Evolutionary conservation across 202 grass and related monocot species (phyloP).

Genomic region (Saccharum hybrid): DNA sequence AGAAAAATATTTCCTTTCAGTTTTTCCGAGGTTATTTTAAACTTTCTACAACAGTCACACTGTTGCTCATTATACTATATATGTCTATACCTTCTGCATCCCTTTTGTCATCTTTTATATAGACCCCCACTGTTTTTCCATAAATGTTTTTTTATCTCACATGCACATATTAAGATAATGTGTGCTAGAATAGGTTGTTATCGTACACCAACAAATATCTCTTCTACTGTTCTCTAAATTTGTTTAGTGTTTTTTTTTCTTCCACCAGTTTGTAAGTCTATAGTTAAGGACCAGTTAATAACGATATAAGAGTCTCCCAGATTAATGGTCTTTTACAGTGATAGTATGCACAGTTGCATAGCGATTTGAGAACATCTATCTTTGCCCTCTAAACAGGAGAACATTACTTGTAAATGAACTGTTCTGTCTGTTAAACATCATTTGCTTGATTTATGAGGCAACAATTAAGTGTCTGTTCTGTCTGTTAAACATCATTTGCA

Average conservation of each 20-base stretch:
- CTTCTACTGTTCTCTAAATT: neutral
- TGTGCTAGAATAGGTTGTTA: neutral
- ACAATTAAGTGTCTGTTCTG: neutral
- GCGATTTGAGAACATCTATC: slow-evolving; percentile 1
- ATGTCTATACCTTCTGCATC: neutral
- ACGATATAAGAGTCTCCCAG: neutral
- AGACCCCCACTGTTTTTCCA: slow-evolving; percentile 1
- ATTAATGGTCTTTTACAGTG: neutral
- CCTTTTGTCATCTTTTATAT: neutral
- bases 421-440: slow-evolving; percentile 4
- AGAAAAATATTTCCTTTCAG: neutral
- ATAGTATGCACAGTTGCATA: neutral
- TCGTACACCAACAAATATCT: neutral
- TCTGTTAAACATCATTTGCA: slow-evolving; percentile 8
- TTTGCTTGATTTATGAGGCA: neutral
- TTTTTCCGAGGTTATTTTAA: neutral
- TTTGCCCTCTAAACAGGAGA: neutral
- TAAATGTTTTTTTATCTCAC: slow-evolving; percentile 15
- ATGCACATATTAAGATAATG: neutral
- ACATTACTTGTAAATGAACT: neutral
- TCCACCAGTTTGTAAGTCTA: neutral
- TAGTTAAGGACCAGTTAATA: neutral
- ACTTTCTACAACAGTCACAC: slow-evolving; percentile 6
- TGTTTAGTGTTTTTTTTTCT: neutral
- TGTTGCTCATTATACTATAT: neutral